These are phyloP conservation scores for Lojkania enalia DNA, from an alignment of 2,329 filamentous ascomycete species.

Conservation along the genomic window DNA sequence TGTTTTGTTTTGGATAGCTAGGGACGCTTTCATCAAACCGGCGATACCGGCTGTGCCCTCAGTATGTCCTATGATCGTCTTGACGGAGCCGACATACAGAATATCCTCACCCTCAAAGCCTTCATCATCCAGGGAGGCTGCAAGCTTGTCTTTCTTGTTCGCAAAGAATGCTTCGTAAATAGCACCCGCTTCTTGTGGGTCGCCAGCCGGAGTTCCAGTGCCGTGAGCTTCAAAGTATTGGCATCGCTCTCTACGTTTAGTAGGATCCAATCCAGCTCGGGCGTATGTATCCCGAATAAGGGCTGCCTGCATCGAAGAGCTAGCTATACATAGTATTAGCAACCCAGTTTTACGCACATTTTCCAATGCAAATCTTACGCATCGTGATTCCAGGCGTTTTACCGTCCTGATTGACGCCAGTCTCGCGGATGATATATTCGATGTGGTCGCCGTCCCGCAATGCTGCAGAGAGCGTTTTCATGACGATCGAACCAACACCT, in stretches of 20 bases:
- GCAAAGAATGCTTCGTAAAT: conserved; percentile 20
- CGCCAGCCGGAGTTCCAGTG: conserved; percentile 45
- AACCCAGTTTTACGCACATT: too few species aligned
- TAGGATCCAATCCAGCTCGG: conserved; percentile 36
- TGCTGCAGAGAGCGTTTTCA: conserved; percentile 57
- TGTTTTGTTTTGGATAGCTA: conserved; percentile 41
- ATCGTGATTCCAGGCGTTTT: conserved; percentile 46
- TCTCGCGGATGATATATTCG: conserved; percentile 45
- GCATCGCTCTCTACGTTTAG: conserved; percentile 11
- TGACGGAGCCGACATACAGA: conserved; percentile 23
- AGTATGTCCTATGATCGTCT: conserved; percentile 47
- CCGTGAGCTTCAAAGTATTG: conserved; percentile 48
- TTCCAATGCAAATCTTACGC: too few species aligned
- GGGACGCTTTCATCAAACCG: conserved; percentile 38
- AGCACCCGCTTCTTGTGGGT: conserved; percentile 29
- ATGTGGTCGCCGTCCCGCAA: conserved; percentile 53
- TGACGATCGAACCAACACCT: conserved; percentile 53
- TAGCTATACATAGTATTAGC: conserved; percentile 20
- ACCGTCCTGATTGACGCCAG: conserved; percentile 46
- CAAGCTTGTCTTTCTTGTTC: neutral
- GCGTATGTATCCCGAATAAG: conserved; percentile 43
- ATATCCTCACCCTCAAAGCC: neutral
- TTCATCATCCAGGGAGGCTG: neutral
- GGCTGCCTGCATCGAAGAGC: conserved; percentile 36
- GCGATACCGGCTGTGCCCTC: conserved; percentile 45